These are phyloP conservation scores for Saccharomyces hybrid DNA, from an alignment of 1,139 yeast species.

Conservation along the genomic window DNA sequence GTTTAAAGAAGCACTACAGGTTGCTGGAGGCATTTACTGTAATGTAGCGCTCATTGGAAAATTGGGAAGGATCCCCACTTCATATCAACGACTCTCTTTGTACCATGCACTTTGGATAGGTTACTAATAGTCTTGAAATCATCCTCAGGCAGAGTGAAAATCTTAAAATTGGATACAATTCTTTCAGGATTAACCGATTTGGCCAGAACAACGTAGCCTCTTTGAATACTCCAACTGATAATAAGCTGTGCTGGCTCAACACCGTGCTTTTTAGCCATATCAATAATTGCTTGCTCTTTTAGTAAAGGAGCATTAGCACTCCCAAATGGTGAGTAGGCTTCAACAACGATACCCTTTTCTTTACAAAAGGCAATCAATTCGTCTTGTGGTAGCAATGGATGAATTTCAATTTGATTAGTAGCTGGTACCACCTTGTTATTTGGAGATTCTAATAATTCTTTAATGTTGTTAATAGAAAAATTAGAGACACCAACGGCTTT, in stretches of 20 bases:
- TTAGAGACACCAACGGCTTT: conserved; percentile 77
- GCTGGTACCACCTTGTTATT: conserved; percentile 54
- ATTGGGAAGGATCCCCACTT: conserved; percentile 33
- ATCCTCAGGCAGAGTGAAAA: conserved; percentile 43
- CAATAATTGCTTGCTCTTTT: conserved; percentile 40
- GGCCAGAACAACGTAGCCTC: conserved; percentile 66
- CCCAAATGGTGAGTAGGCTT: conserved; percentile 80
- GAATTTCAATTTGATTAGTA: conserved; percentile 66
- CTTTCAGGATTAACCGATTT: conserved; percentile 59
- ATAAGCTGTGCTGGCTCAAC: conserved; percentile 55
- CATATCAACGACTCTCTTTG: conserved; percentile 41
- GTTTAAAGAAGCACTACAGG: background rate
- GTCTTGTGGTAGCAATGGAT: conserved; percentile 65
- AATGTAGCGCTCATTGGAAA: conserved; percentile 15
- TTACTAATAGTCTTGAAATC: conserved; percentile 44
- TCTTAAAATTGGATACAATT: conserved; percentile 49
- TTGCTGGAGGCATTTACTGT: background rate
- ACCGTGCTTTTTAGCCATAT: conserved; percentile 48
- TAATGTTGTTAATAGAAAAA: conserved; percentile 49
- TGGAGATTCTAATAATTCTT: conserved; percentile 44
- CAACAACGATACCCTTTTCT: conserved; percentile 48
- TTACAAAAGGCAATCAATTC: conserved; percentile 51
- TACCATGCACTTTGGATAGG: conserved; percentile 40
- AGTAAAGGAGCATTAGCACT: conserved; percentile 59
- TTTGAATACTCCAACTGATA: conserved; percentile 64